phyloP scores from a whole-genome alignment of 1,139 yeast genomes.

The Yamadazyma aaseri region DNA sequence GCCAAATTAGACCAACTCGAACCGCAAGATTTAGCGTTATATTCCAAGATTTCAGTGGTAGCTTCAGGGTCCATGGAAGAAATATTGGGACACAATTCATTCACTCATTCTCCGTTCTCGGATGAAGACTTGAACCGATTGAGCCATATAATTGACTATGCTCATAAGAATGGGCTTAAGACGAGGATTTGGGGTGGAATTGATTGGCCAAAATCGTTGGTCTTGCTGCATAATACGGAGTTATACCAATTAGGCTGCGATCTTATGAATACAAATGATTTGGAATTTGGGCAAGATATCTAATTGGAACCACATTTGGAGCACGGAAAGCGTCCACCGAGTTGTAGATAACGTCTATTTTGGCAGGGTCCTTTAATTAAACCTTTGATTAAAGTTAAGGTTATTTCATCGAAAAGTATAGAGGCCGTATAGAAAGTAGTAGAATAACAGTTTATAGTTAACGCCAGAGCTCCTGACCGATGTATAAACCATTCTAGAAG shows the following conservation, averaged over 20 bases:
- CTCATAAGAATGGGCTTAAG: slow-evolving; percentile 36
- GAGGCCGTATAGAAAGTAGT: too few species aligned
- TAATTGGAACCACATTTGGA: too few species aligned
- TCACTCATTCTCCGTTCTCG: slow-evolving; percentile 18
- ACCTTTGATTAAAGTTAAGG: too few species aligned
- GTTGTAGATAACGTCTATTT: too few species aligned
- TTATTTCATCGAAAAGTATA: too few species aligned
- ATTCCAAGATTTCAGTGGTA: slow-evolving; percentile 29
- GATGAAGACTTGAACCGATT: slow-evolving; percentile 21
- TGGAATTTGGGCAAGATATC: slow-evolving; percentile 14
- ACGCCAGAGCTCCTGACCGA: too few species aligned
- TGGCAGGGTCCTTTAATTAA: too few species aligned
- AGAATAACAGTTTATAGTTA: too few species aligned
- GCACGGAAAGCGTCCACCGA: too few species aligned
- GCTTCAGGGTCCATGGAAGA: slow-evolving; percentile 37
- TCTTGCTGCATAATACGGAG: slow-evolving; percentile 28
- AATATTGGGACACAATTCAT: slow-evolving; percentile 26
- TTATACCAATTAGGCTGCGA: slow-evolving; percentile 33
- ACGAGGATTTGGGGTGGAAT: slow-evolving; percentile 47
- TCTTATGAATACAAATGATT: slow-evolving; percentile 41
- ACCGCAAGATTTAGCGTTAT: slow-evolving; percentile 18
- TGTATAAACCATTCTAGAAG: too few species aligned
- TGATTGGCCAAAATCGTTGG: slow-evolving; percentile 36
- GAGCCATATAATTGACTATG: slow-evolving; percentile 23
- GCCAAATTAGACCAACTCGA: slow-evolving; percentile 19